These are phyloP conservation scores for Ajuga reptans DNA, from an alignment of 305 asterid species.

Conservation along the genomic window DNA sequence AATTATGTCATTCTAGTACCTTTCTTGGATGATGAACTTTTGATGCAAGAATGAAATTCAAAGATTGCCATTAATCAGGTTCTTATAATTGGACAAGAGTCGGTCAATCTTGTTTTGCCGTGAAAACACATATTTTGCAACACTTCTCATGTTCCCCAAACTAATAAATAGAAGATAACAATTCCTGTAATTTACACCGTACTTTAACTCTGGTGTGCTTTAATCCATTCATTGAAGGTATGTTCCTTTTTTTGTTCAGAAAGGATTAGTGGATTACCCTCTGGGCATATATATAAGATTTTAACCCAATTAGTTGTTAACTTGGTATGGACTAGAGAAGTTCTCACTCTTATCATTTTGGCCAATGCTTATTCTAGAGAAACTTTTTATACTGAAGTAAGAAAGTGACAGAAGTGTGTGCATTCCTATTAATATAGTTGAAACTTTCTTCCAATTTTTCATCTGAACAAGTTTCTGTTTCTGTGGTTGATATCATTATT, in stretches of 20 bases:
- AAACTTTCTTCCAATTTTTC: slow-evolving; percentile 1
- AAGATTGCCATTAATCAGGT: neutral
- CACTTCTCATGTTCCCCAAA: neutral
- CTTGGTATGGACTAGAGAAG: neutral
- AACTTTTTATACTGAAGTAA: slow-evolving; percentile 17
- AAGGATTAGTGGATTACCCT: neutral
- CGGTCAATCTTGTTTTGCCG: neutral
- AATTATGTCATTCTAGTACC: neutral
- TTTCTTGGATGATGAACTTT: slow-evolving; percentile 2
- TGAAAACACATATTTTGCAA: neutral
- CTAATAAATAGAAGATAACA: neutral
- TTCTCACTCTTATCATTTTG: neutral
- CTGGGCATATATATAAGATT: neutral
- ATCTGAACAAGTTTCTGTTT: slow-evolving; percentile 1
- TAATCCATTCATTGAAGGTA: neutral
- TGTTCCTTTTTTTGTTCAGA: neutral
- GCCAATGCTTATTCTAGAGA: neutral
- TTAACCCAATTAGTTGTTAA: slow-evolving; percentile 14
- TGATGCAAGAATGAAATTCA: neutral
- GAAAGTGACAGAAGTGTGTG: neutral
- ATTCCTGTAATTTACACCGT: neutral
- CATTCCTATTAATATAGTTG: neutral
- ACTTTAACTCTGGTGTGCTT: neutral
- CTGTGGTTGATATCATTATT: slow-evolving; percentile 15
- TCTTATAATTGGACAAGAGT: slow-evolving; percentile 7